phyloP scores from a whole-genome alignment of 2,329 filamentous ascomycete species.

The Penicillium hordei region DNA sequence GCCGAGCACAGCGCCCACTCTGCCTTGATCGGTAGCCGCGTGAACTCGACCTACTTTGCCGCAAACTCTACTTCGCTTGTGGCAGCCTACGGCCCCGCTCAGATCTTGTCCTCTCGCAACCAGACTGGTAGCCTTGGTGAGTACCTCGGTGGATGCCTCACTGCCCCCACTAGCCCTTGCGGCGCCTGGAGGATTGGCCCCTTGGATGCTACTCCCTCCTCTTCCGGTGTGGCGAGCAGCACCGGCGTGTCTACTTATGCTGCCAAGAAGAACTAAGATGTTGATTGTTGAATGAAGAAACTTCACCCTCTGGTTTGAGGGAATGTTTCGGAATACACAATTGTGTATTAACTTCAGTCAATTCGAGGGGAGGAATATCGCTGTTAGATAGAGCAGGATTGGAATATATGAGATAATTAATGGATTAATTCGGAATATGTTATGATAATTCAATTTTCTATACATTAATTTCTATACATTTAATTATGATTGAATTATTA shows the following conservation, averaged over 20 bases:
- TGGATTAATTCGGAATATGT: not conserved
- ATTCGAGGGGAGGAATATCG: not conserved
- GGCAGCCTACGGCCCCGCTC: constrained; percentile 24
- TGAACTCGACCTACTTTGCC: constrained; percentile 18
- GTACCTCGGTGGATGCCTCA: constrained; percentile 26
- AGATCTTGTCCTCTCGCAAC: constrained; percentile 23
- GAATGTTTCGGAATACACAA: not conserved
- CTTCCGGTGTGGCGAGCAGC: constrained; percentile 5
- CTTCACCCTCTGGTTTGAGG: too few relatives aligned
- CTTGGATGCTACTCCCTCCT: constrained; percentile 22
- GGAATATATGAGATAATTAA: not conserved
- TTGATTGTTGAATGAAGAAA: not conserved
- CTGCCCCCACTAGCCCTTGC: constrained; percentile 23
- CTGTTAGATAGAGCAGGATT: not conserved
- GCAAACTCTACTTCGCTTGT: constrained; percentile 24
- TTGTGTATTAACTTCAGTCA: not conserved
- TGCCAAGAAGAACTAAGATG: not conserved
- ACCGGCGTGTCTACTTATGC: not conserved
- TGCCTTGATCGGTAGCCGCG: constrained; percentile 23
- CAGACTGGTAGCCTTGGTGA: constrained; percentile 26
- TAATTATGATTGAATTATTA: not conserved
- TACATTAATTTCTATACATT: not conserved
- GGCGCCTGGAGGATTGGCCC: constrained; percentile 26
- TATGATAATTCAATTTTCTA: not conserved
- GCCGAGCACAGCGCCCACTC: constrained; percentile 28